Conservation (phyloP, 257 asterid species). For the Ligustrum vulgare region DNA sequence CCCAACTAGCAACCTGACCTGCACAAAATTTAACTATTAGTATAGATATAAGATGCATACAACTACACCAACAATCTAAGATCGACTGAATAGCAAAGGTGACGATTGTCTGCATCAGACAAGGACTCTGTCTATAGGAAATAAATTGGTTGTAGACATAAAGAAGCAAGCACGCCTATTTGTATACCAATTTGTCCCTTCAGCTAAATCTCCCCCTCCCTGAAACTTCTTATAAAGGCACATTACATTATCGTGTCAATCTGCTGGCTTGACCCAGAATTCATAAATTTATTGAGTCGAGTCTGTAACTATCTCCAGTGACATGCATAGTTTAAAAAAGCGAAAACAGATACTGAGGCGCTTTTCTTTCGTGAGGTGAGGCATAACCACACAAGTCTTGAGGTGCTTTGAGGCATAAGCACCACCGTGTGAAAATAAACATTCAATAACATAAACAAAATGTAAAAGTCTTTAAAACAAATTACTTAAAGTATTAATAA, state of each 20-base stretch:
- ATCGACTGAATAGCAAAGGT: background rate
- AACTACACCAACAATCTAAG: background rate
- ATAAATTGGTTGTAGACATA: background rate
- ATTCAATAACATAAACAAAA: too few relatives aligned
- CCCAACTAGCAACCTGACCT: constrained; percentile 94
- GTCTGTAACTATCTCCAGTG: background rate
- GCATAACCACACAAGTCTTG: too few relatives aligned
- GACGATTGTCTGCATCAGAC: background rate
- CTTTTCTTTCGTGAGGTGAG: too few relatives aligned
- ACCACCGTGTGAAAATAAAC: too few relatives aligned
- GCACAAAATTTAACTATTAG: constrained; percentile 27
- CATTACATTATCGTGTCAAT: background rate
- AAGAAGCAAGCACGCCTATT: background rate
- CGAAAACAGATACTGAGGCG: too few relatives aligned
- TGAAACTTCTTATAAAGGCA: background rate
- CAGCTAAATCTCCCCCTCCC: background rate
- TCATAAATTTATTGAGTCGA: background rate
- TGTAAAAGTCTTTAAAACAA: too few relatives aligned
- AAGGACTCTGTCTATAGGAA: background rate
- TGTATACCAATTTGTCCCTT: background rate
- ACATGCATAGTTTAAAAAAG: background rate
- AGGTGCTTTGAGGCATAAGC: too few relatives aligned
- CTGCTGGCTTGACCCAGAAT: background rate
- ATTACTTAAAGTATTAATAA: too few relatives aligned
- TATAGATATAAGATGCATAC: background rate